Base-by-base conservation (phyloP, 139 green algal genomes). In the Micractinium conductrix region DNA sequence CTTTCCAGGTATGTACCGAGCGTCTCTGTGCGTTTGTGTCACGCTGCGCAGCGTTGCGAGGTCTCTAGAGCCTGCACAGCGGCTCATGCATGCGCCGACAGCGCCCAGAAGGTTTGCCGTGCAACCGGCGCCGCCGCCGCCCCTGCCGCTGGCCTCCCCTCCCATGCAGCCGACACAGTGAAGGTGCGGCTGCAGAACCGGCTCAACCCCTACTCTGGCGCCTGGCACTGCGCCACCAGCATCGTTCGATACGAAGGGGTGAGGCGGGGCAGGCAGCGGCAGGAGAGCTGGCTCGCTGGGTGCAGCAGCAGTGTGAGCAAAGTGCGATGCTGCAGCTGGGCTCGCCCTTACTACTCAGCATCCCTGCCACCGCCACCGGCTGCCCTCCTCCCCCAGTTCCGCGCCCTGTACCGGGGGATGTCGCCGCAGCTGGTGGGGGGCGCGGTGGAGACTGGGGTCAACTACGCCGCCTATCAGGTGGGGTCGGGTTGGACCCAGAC, bases 361-460 rank as follows among this genome's bases (percentile, higher is more conserved):
- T 14, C 24, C 8, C 53, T 62, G 53, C 53, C 53, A 4, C 6
- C 10, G 19, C 19, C 26, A 19, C 53, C 53, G 6, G 8, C 53
- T 21, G 2, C 53, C 10, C 16, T 10, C 53, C 19, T 62, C 24
- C 53, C 53, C 45, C 35, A 73, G 24, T 35, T 38, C 17, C 22
- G n/a, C 30, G 65, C 38, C 43, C 58, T 79, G 40, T 97, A 94
- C 83, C 80, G 91, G 2, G 94, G 94, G 1, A 58, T 97, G 62
- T 84, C 86, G 17, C 81, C 92, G 1, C 94, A 94, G 3, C 86
- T 97, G 40, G 62, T 97, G 14, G 94, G 94, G 4, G 94, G 93
- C n/a, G 91, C 93, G 1, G 42, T 93, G 12, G 94, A 97, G 74
- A 97, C 91, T 3, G 94, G 92, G 0, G 81, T 97, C 24, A 97